A percentile compares a stretch with the other conserved stretches of the same genome.
Evolutionary conservation across 345 rosid genomes (phyloP).

Genomic region (Rhizophora apiculata): DNA sequence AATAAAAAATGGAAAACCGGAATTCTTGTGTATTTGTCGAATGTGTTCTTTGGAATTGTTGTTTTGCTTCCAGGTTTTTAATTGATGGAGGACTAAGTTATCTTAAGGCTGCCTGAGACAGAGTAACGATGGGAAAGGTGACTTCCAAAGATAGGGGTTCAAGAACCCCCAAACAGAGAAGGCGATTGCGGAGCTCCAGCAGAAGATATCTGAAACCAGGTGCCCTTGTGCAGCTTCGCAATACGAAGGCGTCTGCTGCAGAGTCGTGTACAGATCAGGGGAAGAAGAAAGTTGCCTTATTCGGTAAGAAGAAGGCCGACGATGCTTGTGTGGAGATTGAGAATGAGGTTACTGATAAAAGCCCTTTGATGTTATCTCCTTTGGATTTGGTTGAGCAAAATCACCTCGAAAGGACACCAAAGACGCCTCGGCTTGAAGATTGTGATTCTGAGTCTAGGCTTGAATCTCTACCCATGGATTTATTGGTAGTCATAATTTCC

Average conservation of each 20-base stretch:
- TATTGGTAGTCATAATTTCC: slow-evolving; percentile 52
- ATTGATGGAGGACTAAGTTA: slow-evolving; percentile 17
- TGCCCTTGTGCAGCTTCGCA: slow-evolving; percentile 70
- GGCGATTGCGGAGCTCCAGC: slow-evolving; percentile 49
- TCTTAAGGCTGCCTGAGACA: neutral
- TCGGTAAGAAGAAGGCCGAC: slow-evolving; percentile 41
- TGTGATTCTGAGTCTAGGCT: slow-evolving; percentile 63
- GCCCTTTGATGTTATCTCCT: slow-evolving; percentile 60
- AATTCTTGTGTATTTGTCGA: no score
- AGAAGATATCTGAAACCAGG: slow-evolving; percentile 77
- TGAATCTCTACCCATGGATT: slow-evolving; percentile 83
- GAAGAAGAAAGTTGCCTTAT: slow-evolving; percentile 59
- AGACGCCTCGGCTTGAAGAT: slow-evolving; percentile 57
- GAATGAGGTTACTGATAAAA: slow-evolving; percentile 34
- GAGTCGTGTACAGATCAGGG: slow-evolving; percentile 72
- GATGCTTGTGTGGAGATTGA: slow-evolving; percentile 25
- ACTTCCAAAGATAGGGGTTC: slow-evolving; percentile 46
- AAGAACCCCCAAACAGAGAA: slow-evolving; percentile 46
- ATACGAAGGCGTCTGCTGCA: slow-evolving; percentile 41
- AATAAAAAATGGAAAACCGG: no score
- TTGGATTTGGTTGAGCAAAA: slow-evolving; percentile 47
- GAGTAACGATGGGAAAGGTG: slow-evolving; percentile 59
- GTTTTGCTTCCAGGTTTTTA: slow-evolving; percentile 13
- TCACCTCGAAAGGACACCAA: slow-evolving; percentile 56
- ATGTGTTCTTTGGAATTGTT: neutral